Evolutionary conservation across 495 filamentous ascomycete species (phyloP).

Genomic region (Aspergillus cavernicola): DNA sequence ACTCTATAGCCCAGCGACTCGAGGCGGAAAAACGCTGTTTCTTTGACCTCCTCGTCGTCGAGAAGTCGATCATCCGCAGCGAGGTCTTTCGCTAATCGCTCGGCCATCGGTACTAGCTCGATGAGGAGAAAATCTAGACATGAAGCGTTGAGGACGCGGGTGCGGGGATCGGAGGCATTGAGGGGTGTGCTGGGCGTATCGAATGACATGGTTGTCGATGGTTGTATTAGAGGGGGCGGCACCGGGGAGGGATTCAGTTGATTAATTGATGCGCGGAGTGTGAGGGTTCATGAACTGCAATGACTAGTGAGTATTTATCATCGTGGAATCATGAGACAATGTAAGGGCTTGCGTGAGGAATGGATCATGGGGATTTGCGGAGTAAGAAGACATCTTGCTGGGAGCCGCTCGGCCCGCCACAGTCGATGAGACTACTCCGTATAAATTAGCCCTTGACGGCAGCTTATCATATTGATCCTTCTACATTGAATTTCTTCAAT

Average conservation of each 20-base stretch:
- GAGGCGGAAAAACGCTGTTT: slow-evolving; percentile 79
- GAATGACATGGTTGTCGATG: slow-evolving; percentile 62
- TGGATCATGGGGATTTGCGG: neutral
- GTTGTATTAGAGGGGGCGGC: neutral
- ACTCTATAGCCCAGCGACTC: slow-evolving; percentile 87
- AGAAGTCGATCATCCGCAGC: slow-evolving; percentile 31
- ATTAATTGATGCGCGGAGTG: neutral
- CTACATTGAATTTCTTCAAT: too few relatives aligned
- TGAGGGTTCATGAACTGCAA: neutral
- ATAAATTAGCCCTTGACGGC: neutral
- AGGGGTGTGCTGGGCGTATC: slow-evolving; percentile 60
- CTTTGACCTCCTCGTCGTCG: slow-evolving; percentile 76
- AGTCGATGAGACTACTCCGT: neutral
- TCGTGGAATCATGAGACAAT: neutral
- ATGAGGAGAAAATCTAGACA: slow-evolving; percentile 92
- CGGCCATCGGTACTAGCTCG: slow-evolving; percentile 92
- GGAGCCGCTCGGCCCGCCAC: slow-evolving; percentile 2
- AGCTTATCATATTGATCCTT: too few relatives aligned
- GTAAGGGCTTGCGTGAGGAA: neutral
- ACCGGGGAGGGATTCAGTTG: neutral
- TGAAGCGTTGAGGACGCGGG: slow-evolving; percentile 73
- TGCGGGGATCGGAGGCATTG: slow-evolving; percentile 70
- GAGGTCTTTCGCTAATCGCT: slow-evolving; percentile 58
- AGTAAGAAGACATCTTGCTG: too few relatives aligned
- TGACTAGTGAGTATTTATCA: neutral